phyloP scores from a whole-genome alignment of 331 rosid genomes.

The Rhamnella rubrinervis region DNA sequence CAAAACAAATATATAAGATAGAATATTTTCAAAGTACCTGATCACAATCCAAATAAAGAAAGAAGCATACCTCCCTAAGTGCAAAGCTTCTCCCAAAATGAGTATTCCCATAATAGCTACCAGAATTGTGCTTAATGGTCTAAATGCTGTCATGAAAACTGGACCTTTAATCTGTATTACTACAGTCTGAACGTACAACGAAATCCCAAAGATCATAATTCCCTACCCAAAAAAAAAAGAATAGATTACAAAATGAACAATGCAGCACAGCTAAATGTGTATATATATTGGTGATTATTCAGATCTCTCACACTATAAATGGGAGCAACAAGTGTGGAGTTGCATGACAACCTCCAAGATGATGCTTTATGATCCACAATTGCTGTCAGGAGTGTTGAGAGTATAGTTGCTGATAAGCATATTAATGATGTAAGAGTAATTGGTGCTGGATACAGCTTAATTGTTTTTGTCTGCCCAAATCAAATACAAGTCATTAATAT shows the following conservation, averaged over 20 bases:
- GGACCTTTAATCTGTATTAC: conserved; percentile 21
- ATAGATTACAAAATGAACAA: background rate
- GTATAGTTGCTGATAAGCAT: conserved; percentile 25
- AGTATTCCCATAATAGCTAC: conserved; percentile 18
- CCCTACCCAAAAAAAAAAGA: conserved; percentile 13
- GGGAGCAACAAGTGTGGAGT: conserved; percentile 30
- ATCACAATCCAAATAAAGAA: background rate
- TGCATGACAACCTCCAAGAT: conserved; percentile 33
- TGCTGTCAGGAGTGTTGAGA: conserved; percentile 20
- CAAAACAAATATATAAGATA: too few relatives aligned
- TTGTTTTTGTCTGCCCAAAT: conserved; percentile 16
- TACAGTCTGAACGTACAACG: conserved; percentile 11
- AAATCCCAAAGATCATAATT: conserved; percentile 15
- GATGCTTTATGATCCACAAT: conserved; percentile 27
- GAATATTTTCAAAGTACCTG: too few relatives aligned
- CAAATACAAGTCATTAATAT: background rate
- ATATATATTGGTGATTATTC: background rate
- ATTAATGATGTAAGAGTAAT: conserved; percentile 21
- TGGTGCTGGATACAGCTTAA: conserved; percentile 27
- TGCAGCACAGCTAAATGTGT: background rate
- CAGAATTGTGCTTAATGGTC: conserved; percentile 17
- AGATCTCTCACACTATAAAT: conserved; percentile 14
- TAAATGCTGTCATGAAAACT: conserved; percentile 29
- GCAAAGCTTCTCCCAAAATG: conserved; percentile 21
- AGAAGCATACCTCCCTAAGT: conserved; percentile 23